These are phyloP conservation scores for Botrytis fabae DNA, from an alignment of 2,329 filamentous ascomycete species.

Conservation along the genomic window DNA sequence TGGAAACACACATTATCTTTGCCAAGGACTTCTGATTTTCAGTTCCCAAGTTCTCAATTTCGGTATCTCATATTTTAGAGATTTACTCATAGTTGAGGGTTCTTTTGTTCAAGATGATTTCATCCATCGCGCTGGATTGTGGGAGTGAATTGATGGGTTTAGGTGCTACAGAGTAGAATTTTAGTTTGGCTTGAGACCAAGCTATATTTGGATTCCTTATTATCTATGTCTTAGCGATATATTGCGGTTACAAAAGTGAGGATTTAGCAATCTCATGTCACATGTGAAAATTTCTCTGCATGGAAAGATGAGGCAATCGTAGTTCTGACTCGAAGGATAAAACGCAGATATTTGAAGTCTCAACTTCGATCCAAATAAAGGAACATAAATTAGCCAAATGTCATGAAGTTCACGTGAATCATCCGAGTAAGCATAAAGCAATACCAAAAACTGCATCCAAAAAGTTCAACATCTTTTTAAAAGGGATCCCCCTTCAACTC, in stretches of 20 bases:
- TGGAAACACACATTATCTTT: no score
- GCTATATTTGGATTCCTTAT: neutral
- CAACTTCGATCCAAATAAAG: neutral
- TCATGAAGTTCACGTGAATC: neutral
- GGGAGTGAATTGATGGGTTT: neutral
- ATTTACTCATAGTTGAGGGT: neutral
- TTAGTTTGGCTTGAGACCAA: neutral
- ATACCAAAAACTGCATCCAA: neutral
- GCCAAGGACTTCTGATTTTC: neutral
- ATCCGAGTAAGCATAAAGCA: neutral
- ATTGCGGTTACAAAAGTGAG: neutral
- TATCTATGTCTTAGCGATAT: no score
- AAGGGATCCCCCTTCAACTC: neutral
- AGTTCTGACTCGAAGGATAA: neutral
- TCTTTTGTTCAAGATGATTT: neutral
- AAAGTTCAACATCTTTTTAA: rapidly evolving
- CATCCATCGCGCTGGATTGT: neutral
- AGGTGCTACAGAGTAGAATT: neutral
- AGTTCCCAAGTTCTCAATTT: neutral
- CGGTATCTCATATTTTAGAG: rapidly evolving
- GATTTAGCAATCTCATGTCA: neutral
- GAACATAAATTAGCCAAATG: no score
- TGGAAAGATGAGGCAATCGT: neutral
- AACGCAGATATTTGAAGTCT: neutral
- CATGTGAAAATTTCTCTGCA: neutral